phyloP scores from a whole-genome alignment of 352 stramenopile genomes.

The Phytophthora cactorum region DNA sequence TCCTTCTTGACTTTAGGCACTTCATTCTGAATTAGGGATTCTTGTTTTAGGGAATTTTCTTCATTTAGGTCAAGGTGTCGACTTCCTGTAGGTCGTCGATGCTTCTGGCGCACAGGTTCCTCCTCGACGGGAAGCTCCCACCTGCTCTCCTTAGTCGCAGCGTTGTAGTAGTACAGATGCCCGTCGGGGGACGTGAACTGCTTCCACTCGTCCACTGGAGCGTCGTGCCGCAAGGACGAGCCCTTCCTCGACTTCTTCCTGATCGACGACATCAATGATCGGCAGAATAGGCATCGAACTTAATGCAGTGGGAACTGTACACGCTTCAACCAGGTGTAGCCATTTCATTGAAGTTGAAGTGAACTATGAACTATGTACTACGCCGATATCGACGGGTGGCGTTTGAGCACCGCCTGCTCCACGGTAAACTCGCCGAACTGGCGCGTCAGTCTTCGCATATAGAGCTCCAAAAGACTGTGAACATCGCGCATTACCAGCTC shows the following conservation, averaged over 20 bases:
- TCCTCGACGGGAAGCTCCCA: slow-evolving; percentile 56
- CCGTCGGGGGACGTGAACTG: slow-evolving; percentile 66
- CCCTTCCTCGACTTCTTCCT: slow-evolving; percentile 14
- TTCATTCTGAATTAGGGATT: slow-evolving; percentile 3
- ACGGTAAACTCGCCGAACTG: slow-evolving; percentile 71
- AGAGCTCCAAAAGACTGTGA: slow-evolving; percentile 69
- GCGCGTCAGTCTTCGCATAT: slow-evolving; percentile 60
- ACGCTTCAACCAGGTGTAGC: slow-evolving; percentile 1
- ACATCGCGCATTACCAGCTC: slow-evolving; percentile 82
- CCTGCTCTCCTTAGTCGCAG: slow-evolving; percentile 63
- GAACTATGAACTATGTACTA: slow-evolving; percentile 2
- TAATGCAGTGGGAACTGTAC: not conserved
- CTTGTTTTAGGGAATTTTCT: slow-evolving; percentile 7
- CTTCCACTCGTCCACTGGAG: slow-evolving; percentile 44
- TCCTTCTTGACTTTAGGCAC: slow-evolving; percentile 11
- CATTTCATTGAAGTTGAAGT: not conserved
- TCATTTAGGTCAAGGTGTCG: slow-evolving; percentile 11
- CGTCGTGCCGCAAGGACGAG: slow-evolving; percentile 13
- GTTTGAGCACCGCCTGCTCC: slow-evolving; percentile 50
- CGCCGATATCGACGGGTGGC: slow-evolving; percentile 36
- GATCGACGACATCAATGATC: slow-evolving; percentile 4
- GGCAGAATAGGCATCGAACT: slow-evolving; percentile 5
- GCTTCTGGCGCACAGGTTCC: slow-evolving; percentile 10
- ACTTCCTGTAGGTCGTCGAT: slow-evolving; percentile 17
- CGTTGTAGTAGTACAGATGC: slow-evolving; percentile 71